Evolutionary conservation across 805 yeast genomes (phyloP).

Genomic region (Saccharomycopsis sp.): DNA sequence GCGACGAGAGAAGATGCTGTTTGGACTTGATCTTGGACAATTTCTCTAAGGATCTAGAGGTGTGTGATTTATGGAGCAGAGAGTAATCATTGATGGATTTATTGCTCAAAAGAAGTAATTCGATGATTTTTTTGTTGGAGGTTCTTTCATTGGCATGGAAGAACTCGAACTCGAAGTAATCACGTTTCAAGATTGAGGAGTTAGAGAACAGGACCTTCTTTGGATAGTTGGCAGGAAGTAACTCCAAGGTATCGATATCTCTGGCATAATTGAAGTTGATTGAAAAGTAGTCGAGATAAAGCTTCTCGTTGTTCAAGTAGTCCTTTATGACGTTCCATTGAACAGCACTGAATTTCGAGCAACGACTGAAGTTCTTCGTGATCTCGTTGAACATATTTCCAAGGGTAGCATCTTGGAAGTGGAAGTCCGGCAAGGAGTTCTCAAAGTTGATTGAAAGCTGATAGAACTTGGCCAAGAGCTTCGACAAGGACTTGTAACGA

Average conservation of each 20-base stretch:
- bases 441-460: conserved; percentile 11
- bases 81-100: conserved; percentile 9
- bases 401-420: conserved; percentile 6
- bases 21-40: conserved; percentile 9
- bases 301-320: conserved; percentile 17
- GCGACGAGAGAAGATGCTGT: conserved; percentile 3
- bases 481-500: conserved; percentile 14
- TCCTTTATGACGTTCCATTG: conserved; percentile 18
- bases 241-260: conserved; percentile 7
- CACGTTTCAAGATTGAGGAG: conserved; percentile 16
- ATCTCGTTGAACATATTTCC: conserved; percentile 13
- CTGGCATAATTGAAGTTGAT: conserved; percentile 12
- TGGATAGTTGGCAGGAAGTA: neutral
- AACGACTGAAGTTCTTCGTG: conserved; percentile 9
- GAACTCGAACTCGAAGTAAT: conserved; percentile 20
- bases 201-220: conserved; percentile 3
- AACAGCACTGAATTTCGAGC: conserved; percentile 9
- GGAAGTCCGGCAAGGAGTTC: conserved; percentile 11
- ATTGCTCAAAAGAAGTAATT: conserved; percentile 16
- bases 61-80: conserved; percentile 10
- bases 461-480: conserved; percentile 8
- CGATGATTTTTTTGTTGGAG: conserved; percentile 14
- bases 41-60: conserved; percentile 12
- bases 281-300: conserved; percentile 15
- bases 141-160: conserved; percentile 16